These are phyloP conservation scores for Capsaspora owczarzaki DNA, from an alignment of 78 protist genomes.

Conservation along the genomic window DNA sequence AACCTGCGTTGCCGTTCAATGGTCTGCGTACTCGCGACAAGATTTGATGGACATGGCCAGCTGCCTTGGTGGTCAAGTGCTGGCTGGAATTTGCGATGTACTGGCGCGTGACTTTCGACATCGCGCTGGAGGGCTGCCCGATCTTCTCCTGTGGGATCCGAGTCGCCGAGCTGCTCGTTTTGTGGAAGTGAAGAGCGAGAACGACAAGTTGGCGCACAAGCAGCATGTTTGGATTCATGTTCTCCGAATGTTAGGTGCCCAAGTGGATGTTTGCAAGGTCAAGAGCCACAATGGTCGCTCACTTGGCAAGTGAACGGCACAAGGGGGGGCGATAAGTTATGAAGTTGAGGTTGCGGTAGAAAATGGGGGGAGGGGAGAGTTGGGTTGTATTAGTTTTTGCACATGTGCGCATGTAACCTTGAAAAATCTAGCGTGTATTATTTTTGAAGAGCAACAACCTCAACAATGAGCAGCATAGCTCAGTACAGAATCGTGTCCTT, in stretches of 20 bases:
- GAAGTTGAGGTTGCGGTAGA: too few species aligned
- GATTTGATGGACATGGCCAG: not conserved
- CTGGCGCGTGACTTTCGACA: not conserved
- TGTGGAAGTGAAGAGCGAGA: not conserved
- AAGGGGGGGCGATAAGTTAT: too few species aligned
- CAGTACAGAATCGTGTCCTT: too few species aligned
- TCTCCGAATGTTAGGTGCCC: not conserved
- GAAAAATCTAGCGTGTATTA: too few species aligned
- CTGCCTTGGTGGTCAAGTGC: not conserved
- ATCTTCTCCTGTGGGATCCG: not conserved
- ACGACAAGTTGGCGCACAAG: not conserved
- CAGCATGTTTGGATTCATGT: not conserved
- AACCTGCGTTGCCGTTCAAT: not conserved
- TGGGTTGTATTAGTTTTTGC: too few species aligned
- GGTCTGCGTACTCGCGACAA: not conserved
- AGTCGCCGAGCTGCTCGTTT: not conserved
- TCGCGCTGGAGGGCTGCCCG: not conserved
- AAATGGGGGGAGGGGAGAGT: too few species aligned
- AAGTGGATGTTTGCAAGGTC: not conserved
- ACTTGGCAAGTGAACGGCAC: too few species aligned
- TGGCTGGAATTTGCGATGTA: not conserved
- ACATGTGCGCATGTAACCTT: too few species aligned
- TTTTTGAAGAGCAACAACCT: too few species aligned
- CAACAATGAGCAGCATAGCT: too few species aligned
- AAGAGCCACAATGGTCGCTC: too few species aligned